phyloP scores from a whole-genome alignment of 345 rosid species.

The Salix exigua region DNA sequence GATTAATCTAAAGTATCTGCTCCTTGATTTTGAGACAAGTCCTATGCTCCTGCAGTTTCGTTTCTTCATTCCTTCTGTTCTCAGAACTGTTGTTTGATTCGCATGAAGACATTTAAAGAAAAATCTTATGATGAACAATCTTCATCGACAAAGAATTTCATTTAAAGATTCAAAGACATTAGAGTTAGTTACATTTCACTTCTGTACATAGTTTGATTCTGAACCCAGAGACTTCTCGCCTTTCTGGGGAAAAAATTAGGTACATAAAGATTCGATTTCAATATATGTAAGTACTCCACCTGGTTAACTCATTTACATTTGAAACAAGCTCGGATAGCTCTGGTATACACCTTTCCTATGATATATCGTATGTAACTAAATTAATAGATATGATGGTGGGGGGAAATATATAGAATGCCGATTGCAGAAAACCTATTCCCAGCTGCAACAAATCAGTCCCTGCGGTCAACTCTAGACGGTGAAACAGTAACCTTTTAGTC shows the following conservation, averaged over 20 bases:
- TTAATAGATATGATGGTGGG: constrained; percentile 16
- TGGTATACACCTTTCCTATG: constrained; percentile 15
- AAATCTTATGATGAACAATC: neutral
- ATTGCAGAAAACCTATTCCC: neutral
- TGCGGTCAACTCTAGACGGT: neutral
- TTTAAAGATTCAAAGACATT: neutral
- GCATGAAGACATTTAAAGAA: neutral
- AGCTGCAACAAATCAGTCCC: constrained; percentile 7
- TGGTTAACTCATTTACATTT: constrained; percentile 33
- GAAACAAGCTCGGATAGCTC: constrained; percentile 16
- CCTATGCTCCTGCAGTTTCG: neutral
- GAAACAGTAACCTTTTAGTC: neutral
- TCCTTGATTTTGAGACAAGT: no score
- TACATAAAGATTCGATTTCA: constrained; percentile 26
- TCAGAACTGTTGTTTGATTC: no score
- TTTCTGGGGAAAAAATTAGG: constrained; percentile 3
- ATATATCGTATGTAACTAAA: constrained; percentile 12
- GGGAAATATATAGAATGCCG: neutral
- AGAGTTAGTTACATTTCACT: constrained; percentile 4
- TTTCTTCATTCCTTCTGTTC: no score
- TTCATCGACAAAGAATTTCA: neutral
- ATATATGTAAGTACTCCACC: neutral
- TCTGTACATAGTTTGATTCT: constrained; percentile 7
- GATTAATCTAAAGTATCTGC: neutral
- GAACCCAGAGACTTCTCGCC: neutral